Conservation (phyloP, 2,329 filamentous ascomycete genomes). For the Apiospora phragmitis region DNA sequence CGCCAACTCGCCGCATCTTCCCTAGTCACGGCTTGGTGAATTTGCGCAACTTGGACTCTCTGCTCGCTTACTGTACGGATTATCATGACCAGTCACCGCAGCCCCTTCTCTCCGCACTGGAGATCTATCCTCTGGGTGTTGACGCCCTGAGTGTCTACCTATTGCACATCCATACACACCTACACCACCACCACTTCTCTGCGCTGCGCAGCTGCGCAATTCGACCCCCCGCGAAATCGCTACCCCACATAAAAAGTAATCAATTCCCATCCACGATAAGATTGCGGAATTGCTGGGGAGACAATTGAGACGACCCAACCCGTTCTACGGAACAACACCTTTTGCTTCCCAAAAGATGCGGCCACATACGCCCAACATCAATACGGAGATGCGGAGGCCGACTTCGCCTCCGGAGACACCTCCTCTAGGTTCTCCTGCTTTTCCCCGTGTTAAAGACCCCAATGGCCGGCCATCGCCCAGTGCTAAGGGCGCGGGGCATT, state of each 20-base stretch:
- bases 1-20: conserved; percentile 8
- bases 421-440: conserved; percentile 32
- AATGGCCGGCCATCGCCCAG: conserved; percentile 16
- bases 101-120: conserved; percentile 44
- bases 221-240: conserved; percentile 30
- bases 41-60: conserved; percentile 20
- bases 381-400: conserved; percentile 26
- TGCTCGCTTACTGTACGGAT: conserved; percentile 29
- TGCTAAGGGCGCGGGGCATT: background rate
- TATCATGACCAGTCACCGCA: conserved; percentile 50
- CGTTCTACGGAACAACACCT: conserved; percentile 22
- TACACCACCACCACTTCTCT: conserved; percentile 19
- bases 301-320: background rate
- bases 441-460: conserved; percentile 24
- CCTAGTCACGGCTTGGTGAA: background rate
- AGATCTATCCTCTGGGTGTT: conserved; percentile 45
- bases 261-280: conserved; percentile 24
- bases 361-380: conserved; percentile 30
- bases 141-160: conserved; percentile 38
- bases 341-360: conserved; percentile 24
- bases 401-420: conserved; percentile 44
- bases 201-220: conserved; percentile 13
- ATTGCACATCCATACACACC: conserved; percentile 14
- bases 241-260: conserved; percentile 25
- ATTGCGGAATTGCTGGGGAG: conserved; percentile 25